These are phyloP conservation scores for Macrophomina phaseolina DNA, from an alignment of 2,329 filamentous ascomycete genomes.

Conservation along the genomic window DNA sequence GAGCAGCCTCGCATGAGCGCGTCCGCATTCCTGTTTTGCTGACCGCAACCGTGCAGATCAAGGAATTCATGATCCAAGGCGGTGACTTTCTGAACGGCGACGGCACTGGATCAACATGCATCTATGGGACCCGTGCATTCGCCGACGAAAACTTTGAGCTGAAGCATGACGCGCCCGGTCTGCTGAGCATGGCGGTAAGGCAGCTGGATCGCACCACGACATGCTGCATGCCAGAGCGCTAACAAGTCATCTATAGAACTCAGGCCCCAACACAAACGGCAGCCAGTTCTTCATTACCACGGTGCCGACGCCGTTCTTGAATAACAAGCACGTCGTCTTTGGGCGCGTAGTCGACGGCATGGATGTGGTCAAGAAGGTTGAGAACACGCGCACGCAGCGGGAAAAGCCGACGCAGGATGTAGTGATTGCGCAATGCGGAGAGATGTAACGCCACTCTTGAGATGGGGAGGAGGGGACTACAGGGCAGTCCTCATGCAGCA, in stretches of 20 bases:
- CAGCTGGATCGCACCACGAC: neutral
- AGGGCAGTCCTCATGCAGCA: neutral
- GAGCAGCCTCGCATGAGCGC: conserved; percentile 41
- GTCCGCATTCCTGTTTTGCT: conserved; percentile 9
- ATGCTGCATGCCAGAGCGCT: neutral
- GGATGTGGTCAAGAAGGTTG: conserved; percentile 90
- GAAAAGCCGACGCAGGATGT: conserved; percentile 88
- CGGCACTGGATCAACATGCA: conserved; percentile 84
- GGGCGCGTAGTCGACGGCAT: conserved; percentile 88
- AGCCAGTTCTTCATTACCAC: conserved; percentile 98
- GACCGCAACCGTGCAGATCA: conserved; percentile 65
- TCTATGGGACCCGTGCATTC: conserved; percentile 85
- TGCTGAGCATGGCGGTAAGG: conserved; percentile 92
- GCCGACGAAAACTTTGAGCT: conserved; percentile 87
- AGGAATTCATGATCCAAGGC: conserved; percentile 96
- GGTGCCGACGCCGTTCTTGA: conserved; percentile 82
- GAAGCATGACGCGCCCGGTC: conserved; percentile 78
- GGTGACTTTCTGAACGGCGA: conserved; percentile 95
- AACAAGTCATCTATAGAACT: conserved; percentile 65
- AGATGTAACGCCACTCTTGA: conserved; percentile 68
- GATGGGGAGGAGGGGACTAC: neutral
- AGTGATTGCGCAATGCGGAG: conserved; percentile 83
- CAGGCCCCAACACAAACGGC: conserved; percentile 90
- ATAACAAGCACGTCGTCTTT: conserved; percentile 95
- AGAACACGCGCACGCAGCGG: conserved; percentile 80